Percentiles rank a stretch among this genome's conserved stretches.
Conservation (phyloP, 139 green algal species). For the Yamagishiella unicocca region DNA sequence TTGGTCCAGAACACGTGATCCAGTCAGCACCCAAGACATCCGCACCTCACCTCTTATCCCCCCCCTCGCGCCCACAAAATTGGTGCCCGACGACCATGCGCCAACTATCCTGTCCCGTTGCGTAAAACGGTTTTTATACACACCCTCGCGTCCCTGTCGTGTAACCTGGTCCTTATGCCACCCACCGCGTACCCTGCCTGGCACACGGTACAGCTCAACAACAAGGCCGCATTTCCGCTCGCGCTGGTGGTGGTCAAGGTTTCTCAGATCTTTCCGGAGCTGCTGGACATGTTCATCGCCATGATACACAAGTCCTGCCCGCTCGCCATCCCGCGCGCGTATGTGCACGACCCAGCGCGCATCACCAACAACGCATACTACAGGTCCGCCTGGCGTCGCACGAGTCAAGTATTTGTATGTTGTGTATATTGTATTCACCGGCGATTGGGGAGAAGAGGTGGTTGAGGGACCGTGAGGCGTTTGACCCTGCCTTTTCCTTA, state of each 20-base stretch:
- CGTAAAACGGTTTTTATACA: too few species aligned
- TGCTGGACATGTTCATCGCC: slow-evolving; percentile 64
- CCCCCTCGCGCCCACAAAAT: too few species aligned
- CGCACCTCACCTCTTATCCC: not conserved
- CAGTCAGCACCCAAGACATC: not conserved
- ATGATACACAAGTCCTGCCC: slow-evolving; percentile 62
- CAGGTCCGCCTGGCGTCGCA: slow-evolving; percentile 14
- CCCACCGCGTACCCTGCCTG: too few species aligned
- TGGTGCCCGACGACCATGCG: too few species aligned
- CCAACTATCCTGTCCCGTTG: too few species aligned
- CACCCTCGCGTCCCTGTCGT: too few species aligned
- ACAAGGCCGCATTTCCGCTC: slow-evolving; percentile 79
- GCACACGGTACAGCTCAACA: slow-evolving; percentile 59
- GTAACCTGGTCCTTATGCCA: too few species aligned
- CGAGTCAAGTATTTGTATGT: not conserved
- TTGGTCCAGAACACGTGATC: too few species aligned
- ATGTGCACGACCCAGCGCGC: slow-evolving; percentile 20
- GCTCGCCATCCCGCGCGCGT: slow-evolving; percentile 4
- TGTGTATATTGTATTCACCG: not conserved
- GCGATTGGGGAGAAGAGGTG: too few species aligned
- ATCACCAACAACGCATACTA: slow-evolving; percentile 41
- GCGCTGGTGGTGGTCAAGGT: slow-evolving; percentile 77
- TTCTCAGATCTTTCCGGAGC: slow-evolving; percentile 63
- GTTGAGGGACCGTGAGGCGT: too few species aligned
- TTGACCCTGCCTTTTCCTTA: too few species aligned